These are phyloP conservation scores for Spraguea lophii DNA, from an alignment of 371 early-diverging fungal species.

Conservation along the genomic window DNA sequence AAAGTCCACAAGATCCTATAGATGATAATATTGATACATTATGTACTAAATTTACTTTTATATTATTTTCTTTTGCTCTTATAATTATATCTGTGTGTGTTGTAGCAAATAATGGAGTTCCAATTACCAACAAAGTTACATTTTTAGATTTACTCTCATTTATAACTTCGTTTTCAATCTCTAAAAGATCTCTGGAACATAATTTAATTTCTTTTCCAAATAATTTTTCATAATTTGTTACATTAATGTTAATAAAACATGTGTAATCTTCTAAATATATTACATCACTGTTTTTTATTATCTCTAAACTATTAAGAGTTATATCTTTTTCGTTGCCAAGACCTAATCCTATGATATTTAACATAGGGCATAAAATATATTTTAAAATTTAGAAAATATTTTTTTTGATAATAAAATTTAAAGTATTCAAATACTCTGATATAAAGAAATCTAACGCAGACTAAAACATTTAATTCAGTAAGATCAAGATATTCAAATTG, in stretches of 20 bases:
- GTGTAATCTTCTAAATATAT: slow-evolving; percentile 96
- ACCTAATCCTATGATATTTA: slow-evolving; percentile 81
- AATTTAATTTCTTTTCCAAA: slow-evolving; percentile 60
- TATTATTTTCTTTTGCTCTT: slow-evolving; percentile 64
- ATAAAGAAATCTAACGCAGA: no score
- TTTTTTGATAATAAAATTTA: no score
- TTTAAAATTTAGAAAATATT: no score
- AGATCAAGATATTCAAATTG: no score
- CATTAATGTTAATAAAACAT: slow-evolving; percentile 54
- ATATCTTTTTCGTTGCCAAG: slow-evolving; percentile 64
- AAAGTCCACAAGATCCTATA: slow-evolving; percentile 82
- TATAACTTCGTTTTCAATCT: slow-evolving; percentile 69
- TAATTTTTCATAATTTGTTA: slow-evolving; percentile 53
- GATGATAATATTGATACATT: slow-evolving; percentile 97
- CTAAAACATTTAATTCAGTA: no score
- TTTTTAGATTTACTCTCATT: slow-evolving; percentile 60
- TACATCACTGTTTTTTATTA: slow-evolving; percentile 60
- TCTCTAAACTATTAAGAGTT: slow-evolving; percentile 51
- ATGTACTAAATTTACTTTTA: slow-evolving; percentile 69
- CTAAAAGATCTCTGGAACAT: slow-evolving; percentile 85
- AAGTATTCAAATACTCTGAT: no score
- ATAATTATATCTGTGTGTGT: slow-evolving; percentile 90
- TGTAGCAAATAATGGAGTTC: slow-evolving; percentile 86
- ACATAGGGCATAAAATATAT: slow-evolving; percentile 49
- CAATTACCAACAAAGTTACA: slow-evolving; percentile 88